Evolutionary conservation across 202 grass and related monocot species (phyloP).

Genomic region (Saccharum hybrid): DNA sequence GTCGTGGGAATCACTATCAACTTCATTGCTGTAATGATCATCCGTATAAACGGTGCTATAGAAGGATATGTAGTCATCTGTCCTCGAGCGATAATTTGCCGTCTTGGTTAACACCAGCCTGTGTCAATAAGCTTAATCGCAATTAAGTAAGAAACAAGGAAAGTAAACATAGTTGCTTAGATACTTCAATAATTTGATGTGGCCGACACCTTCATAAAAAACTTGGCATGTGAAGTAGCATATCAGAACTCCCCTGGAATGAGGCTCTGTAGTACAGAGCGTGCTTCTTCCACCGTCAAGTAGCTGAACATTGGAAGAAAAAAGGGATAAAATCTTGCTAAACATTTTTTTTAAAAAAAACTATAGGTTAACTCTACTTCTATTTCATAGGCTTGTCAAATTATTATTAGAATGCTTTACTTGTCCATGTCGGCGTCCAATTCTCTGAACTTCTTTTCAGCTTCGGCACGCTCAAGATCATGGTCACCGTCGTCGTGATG

Average conservation of each 20-base stretch:
- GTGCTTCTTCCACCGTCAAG: constrained; percentile 1
- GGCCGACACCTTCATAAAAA: background rate
- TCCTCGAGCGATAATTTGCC: background rate
- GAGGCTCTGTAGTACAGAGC: background rate
- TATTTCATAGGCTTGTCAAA: background rate
- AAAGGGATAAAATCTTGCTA: background rate
- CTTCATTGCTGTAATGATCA: background rate
- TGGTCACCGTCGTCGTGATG: background rate
- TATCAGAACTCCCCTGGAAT: background rate
- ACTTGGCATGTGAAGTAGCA: constrained; percentile 6
- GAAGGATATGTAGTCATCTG: background rate
- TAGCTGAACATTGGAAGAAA: background rate
- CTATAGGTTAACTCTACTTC: too few relatives aligned
- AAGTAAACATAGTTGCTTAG: background rate
- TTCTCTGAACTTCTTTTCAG: background rate
- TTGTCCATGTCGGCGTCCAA: constrained; percentile 5
- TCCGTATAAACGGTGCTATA: background rate
- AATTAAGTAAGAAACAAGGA: background rate
- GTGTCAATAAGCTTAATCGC: background rate
- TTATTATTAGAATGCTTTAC: background rate
- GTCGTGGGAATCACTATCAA: background rate
- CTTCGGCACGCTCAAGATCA: background rate
- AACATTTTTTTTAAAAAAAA: background rate
- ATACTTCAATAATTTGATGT: background rate
- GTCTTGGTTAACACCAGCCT: background rate